Percentiles rank a stretch among this genome's conserved stretches.
Conservation (phyloP, 2,329 filamentous ascomycete genomes). For the Colletotrichum camelliae region DNA sequence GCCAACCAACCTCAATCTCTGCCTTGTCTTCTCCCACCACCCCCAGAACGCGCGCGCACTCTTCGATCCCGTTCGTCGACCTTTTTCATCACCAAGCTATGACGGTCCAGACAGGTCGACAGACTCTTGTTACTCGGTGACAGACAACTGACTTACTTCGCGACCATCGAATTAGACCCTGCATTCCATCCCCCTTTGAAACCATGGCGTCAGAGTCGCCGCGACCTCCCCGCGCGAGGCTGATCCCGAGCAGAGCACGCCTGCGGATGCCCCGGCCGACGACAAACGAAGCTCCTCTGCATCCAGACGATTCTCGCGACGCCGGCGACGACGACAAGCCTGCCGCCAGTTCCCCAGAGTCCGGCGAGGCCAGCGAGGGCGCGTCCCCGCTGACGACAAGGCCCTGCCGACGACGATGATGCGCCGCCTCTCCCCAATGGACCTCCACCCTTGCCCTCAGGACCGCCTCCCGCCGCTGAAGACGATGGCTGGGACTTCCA, state of each 20-base stretch:
- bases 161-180: constrained; percentile 13
- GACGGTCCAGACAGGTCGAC: background rate
- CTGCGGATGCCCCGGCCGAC: background rate
- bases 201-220: constrained; percentile 16
- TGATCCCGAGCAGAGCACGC: constrained; percentile 1
- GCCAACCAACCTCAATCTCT: background rate
- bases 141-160: constrained; percentile 3
- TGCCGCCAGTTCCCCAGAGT: constrained; percentile 17
- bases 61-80: background rate
- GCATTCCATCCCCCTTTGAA: constrained; percentile 13
- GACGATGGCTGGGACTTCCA: constrained; percentile 81
- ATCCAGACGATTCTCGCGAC: background rate
- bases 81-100: constrained; percentile 8
- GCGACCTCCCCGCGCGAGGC: constrained; percentile 6
- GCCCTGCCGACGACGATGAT: constrained; percentile 22
- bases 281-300: background rate
- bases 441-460: constrained; percentile 46
- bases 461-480: constrained; percentile 57
- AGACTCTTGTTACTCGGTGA: constrained; percentile 14
- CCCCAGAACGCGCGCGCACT: background rate
- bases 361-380: constrained; percentile 17
- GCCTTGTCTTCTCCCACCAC: background rate
- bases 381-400: constrained; percentile 9
- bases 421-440: constrained; percentile 42
- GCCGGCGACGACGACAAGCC: background rate